Percentiles rank a stretch among this genome's conserved stretches.
phyloP scores from a whole-genome alignment of 495 filamentous ascomycete genomes.

The Clavariopsis aquatica region DNA sequence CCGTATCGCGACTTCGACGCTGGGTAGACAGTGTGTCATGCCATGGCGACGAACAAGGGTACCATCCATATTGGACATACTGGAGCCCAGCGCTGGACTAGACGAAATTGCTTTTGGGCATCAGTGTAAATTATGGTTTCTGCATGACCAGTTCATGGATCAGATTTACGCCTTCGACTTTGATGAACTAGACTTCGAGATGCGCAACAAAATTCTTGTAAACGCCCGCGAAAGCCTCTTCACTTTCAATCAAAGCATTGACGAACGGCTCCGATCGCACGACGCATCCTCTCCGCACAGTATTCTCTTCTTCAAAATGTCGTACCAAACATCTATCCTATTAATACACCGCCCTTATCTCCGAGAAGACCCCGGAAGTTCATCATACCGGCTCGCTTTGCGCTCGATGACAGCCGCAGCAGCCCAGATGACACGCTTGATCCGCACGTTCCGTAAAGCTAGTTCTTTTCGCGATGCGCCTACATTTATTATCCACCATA shows the following conservation, averaged over 20 bases:
- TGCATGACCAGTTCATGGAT: neutral
- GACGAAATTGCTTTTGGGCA: neutral
- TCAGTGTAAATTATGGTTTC: neutral
- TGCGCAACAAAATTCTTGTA: neutral
- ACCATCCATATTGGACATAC: neutral
- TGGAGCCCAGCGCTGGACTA: neutral
- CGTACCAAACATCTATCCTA: neutral
- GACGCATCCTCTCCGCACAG: neutral
- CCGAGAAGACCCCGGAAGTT: neutral
- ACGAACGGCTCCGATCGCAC: neutral
- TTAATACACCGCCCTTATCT: neutral
- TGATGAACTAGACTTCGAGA: neutral
- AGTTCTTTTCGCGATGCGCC: neutral
- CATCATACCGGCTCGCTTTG: neutral
- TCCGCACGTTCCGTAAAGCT: neutral
- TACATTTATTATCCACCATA: neutral
- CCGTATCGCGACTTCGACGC: neutral
- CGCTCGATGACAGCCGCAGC: neutral
- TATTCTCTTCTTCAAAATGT: neutral
- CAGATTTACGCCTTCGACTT: neutral
- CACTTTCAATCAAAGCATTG: neutral
- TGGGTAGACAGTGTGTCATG: neutral
- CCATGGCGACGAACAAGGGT: neutral
- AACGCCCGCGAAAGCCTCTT: neutral
- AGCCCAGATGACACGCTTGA: neutral